Conservation (phyloP, 78 protist genomes). For the Neovahlkampfia damariscottae region DNA sequence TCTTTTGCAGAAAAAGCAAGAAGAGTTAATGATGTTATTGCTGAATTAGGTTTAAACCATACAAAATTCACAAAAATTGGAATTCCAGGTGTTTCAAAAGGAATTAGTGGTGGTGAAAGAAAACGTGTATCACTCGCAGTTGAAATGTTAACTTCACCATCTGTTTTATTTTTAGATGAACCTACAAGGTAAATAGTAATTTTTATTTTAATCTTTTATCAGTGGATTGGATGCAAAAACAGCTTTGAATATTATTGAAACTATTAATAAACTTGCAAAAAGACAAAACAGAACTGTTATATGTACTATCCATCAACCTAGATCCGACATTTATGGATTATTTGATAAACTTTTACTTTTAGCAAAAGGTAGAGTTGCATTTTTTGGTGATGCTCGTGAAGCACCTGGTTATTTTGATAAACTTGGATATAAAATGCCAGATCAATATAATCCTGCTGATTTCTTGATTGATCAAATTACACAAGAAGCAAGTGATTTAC, state of each 20-base stretch:
- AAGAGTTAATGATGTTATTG: slow-evolving; percentile 10
- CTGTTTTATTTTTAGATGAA: slow-evolving; percentile 63
- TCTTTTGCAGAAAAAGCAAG: slow-evolving; percentile 7
- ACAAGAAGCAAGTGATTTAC: background rate
- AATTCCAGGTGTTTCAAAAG: slow-evolving; percentile 24
- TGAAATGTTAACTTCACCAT: slow-evolving; percentile 31
- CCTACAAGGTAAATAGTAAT: too few relatives aligned
- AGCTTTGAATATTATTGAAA: slow-evolving; percentile 7
- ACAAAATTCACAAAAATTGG: slow-evolving; percentile 53
- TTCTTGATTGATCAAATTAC: slow-evolving; percentile 12
- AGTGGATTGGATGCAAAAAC: slow-evolving; percentile 49
- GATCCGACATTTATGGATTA: slow-evolving; percentile 16
- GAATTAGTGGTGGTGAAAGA: slow-evolving; percentile 69
- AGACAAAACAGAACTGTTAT: slow-evolving; percentile 23
- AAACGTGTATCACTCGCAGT: slow-evolving; percentile 47
- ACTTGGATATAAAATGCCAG: background rate
- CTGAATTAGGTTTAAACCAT: slow-evolving; percentile 43
- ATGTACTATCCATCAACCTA: slow-evolving; percentile 53
- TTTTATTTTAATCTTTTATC: too few relatives aligned
- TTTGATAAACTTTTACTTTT: slow-evolving; percentile 23
- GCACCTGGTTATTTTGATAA: background rate
- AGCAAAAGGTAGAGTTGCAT: background rate
- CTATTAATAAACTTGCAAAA: slow-evolving; percentile 6
- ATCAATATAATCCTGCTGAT: slow-evolving; percentile 15
- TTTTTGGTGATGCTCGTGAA: slow-evolving; percentile 9